phyloP scores from a whole-genome alignment of 148 eudicot species.

The Rhododendron ovatum region DNA sequence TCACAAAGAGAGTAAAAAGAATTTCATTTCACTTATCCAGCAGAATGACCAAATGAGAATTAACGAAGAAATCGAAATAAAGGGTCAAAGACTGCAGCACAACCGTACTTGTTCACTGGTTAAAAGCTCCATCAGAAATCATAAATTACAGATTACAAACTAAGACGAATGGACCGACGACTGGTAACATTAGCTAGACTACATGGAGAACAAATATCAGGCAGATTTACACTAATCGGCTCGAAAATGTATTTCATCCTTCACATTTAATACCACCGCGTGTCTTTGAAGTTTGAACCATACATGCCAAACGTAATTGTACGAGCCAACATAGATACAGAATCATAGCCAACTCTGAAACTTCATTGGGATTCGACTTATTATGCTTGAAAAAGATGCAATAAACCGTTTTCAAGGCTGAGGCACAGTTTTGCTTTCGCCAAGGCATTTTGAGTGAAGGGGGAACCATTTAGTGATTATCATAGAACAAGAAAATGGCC shows the following conservation, averaged over 20 bases:
- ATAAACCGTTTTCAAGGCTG: background rate
- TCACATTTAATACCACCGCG: background rate
- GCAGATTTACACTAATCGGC: background rate
- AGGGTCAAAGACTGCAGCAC: background rate
- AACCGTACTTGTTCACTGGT: background rate
- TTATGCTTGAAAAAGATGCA: background rate
- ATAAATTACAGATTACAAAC: background rate
- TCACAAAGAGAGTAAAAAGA: background rate
- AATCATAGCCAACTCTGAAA: background rate
- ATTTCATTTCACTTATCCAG: background rate
- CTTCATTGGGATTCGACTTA: background rate
- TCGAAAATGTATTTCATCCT: background rate
- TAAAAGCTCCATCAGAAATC: background rate
- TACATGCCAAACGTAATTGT: background rate
- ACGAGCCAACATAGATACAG: background rate
- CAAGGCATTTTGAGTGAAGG: background rate
- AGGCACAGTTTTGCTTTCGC: background rate
- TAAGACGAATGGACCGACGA: background rate
- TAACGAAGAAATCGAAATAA: background rate
- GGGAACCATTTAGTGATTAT: background rate
- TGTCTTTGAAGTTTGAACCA: background rate
- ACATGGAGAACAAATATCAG: background rate
- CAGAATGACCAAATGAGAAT: background rate
- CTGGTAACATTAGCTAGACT: constrained; percentile 2
- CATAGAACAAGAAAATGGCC: background rate